Evolutionary conservation across 1,139 yeast genomes (phyloP), one percentile per base, ranked within the genome.

Genomic region (Groenewaldozyma auringiensis): DNA sequence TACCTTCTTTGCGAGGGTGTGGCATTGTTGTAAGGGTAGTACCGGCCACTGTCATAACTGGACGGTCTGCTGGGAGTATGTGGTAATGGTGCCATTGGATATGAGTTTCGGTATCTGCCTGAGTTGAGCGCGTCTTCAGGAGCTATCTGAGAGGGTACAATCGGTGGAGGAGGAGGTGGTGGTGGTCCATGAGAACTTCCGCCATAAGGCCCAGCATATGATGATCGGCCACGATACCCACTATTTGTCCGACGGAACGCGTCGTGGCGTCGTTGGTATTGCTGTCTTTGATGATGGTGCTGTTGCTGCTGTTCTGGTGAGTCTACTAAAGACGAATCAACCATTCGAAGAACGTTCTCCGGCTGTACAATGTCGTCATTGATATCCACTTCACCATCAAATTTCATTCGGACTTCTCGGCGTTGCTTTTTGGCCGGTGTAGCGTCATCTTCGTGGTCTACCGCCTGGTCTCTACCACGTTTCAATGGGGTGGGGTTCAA

Each of bases 261-360:
- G 29, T 25, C 29, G 9, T 11, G 6, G 11, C 11, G 6, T 25
- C 29, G 6, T 25, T 11, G 29, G n/a, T n/a, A n/a, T n/a, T n/a
- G n/a, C n/a, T n/a, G n/a, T n/a, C n/a, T n/a, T n/a, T 32, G 14
- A 8, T 8, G 16, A 9, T 11, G 6, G 9, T 32, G 13, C 9
- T 16, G 25, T 8, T 35, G 45, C 16, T 44, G 48, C 6, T 46
- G 50, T 40, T 60, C 65, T 1, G 70, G 68, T 18, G 67, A 64
- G 40, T 64, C 66, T 6, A 68, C 65, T 16, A 68, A 53, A 17
- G 70, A 64, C 6, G 61, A 59, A 46, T 68, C 72, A 6, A 68
- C 69, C 67, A 68, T 64, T 43, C 71, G 52, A 46, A 68, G 51
- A 21, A 67, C 65, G 27, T 64, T 61, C 48, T 66, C 68, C 8